Evolutionary conservation across 768 basidiomycete species (phyloP), one percentile per base, ranked within the genome.

Genomic region (Termitomyces heimii): DNA sequence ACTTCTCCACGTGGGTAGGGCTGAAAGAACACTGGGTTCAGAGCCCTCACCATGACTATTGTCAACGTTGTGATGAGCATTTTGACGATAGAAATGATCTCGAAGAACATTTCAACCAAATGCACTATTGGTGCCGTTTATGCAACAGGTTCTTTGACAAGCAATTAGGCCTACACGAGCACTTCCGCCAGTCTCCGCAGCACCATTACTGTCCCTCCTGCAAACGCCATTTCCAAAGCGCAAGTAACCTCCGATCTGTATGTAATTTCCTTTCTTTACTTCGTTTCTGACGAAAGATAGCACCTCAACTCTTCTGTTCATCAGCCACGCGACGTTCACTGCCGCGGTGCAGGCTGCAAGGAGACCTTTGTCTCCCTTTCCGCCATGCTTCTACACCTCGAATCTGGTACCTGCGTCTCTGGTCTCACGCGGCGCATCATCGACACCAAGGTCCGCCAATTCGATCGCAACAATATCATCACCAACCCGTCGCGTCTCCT

Each of bases 321-420:
- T 65, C 67, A 67, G 8, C 68, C 75, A 3, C 73, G 68, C 55
- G 66, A 66, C 57, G 59, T 71, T 39, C 62, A 20, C 48, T 82
- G 71, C 62, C 68, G 59, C 70, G 78, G 64, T 69, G 57, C 20
- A 5, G 73, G 75, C 35, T 89, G 88, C 63, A 67, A 56, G 1
- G 60, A 60, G 22, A 61, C 54, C 1, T 89, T 88, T 68, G 66
- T 83, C 52, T 81, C 78, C 20, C 70, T 62, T 43, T 77, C 85
- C 9, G 81, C 84, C 10, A 72, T 89, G 46, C 63, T 82, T 32
- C 76, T 80, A 31, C 88, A 90, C 66, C 75, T 87, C 65, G 88
- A 89, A 63, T 71, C 75, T 12, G 86, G 86, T 1, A 59, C 65
- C 3, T 88, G 88, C 65, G 52, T 60, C 24, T 85, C 85, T 0